Conservation (phyloP, 148 eudicot species). For the Fallopia convolvulus region DNA sequence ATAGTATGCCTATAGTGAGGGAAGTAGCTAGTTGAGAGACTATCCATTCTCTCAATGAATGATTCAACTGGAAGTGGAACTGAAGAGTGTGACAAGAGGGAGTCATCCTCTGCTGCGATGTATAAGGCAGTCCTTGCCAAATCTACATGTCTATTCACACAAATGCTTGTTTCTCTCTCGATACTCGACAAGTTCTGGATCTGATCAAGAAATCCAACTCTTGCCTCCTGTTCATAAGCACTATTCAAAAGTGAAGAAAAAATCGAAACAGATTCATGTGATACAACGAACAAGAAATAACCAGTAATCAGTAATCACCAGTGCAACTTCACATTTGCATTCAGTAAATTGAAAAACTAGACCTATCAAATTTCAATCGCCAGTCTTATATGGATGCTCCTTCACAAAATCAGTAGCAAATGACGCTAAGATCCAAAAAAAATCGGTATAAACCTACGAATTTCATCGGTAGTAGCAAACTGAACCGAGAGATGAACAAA, state of each 20-base stretch:
- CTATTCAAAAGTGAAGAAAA: not conserved
- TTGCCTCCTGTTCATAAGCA: constrained; percentile 43
- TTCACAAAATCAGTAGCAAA: not conserved
- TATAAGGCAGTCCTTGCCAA: constrained; percentile 65
- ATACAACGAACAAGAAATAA: not conserved
- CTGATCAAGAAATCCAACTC: constrained; percentile 62
- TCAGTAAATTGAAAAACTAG: not conserved
- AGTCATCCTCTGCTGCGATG: constrained; percentile 89
- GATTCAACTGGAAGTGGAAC: constrained; percentile 91
- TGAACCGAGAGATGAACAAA: not conserved
- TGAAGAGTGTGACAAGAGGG: constrained; percentile 83
- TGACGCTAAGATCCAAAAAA: not conserved
- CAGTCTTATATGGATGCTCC: not conserved
- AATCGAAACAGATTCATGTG: not conserved
- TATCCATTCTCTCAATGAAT: constrained; percentile 61
- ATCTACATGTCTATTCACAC: constrained; percentile 56
- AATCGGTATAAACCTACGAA: not conserved
- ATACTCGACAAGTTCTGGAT: constrained; percentile 45
- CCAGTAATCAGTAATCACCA: not conserved
- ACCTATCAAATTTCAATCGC: not conserved
- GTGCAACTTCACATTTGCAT: not conserved
- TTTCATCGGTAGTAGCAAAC: not conserved
- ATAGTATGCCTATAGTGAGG: constrained; percentile 57
- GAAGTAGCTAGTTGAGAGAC: constrained; percentile 61
- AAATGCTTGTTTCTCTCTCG: constrained; percentile 80